These are phyloP conservation scores for Kernera saxatilis DNA, from an alignment of 345 rosid genomes.

Conservation along the genomic window DNA sequence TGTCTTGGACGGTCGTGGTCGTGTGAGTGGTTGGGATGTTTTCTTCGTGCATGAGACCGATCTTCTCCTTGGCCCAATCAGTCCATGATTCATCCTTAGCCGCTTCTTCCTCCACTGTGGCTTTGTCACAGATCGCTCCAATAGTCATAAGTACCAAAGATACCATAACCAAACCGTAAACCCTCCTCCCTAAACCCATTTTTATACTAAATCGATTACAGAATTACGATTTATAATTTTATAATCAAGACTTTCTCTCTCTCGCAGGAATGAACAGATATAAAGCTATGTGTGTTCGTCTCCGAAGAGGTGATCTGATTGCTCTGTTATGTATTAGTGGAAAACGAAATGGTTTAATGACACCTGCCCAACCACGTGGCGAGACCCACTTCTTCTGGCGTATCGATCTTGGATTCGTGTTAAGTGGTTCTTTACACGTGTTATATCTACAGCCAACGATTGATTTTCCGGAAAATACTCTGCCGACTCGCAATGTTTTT, in stretches of 20 bases:
- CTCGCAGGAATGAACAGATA: not conserved
- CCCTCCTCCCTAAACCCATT: conserved; percentile 16
- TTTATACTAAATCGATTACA: not conserved
- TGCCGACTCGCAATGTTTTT: conserved; percentile 18
- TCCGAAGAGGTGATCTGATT: not conserved
- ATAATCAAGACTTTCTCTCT: not conserved
- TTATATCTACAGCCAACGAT: not conserved
- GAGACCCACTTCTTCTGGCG: conserved; percentile 1
- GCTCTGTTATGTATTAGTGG: conserved; percentile 3
- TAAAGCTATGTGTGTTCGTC: not conserved
- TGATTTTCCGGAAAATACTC: not conserved
- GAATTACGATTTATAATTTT: not conserved
- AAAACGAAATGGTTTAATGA: not conserved
- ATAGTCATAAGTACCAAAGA: conserved; percentile 17
- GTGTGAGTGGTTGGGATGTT: conserved; percentile 10
- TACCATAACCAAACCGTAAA: conserved; percentile 10
- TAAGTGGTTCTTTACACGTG: conserved; percentile 26
- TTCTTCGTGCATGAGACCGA: conserved; percentile 29
- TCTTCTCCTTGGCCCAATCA: conserved; percentile 22
- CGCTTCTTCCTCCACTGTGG: conserved; percentile 1
- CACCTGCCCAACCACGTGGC: conserved; percentile 26
- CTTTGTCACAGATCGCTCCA: conserved; percentile 11
- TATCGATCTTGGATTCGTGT: conserved; percentile 24
- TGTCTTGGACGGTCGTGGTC: conserved; percentile 15
- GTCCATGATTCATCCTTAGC: conserved; percentile 26